Evolutionary conservation across 805 yeast genomes (phyloP), one percentile per base, ranked within the genome.

Genomic region (Ogataea corticis): DNA sequence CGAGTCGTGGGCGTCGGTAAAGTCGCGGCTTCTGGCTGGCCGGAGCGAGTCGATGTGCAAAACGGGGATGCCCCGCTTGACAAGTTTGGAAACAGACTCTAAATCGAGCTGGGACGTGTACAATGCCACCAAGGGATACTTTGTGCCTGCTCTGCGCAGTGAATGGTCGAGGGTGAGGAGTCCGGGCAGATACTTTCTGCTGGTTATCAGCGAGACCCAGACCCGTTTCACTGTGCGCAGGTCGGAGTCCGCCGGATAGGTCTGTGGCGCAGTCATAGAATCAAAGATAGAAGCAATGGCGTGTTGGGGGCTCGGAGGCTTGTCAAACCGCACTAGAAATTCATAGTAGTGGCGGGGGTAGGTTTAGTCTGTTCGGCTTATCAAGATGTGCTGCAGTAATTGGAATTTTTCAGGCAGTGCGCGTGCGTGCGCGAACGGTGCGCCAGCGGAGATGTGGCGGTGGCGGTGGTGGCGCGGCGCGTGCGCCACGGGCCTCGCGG

Each of bases 131-230:
- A 80, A 56, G 0, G 79, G 79, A 52, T 74, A 80, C 54, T 67
- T 67, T 7, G 82, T 71, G n/a, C 66, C 63, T 7, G 61, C 67
- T 23, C 54, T 56, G 35, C 67, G 65, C 43, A 80, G 64, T 2
- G 83, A 70, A 57, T 70, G 74, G 44, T 78, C 70, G 41, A 80
- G 61, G 0, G 82, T 71, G 11, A 80, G 57, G 3, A 80, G 64
- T 1, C 85, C 85, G 0, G 75, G 63, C 21, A 80, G 54, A 48
- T 80, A 80, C 36, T 69, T 68, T 10, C 70, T 65, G 56, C 73
- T 77, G 16, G 85, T 80, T 46, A 80, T 72, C 29, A 80, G 64
- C 0, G 83, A 77, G 0, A 82, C 72, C 85, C 85, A 80, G 2
- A 76, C 76, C 37, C 60, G 51, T 16, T 25, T 45, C 35, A 42